Percentiles rank a stretch among this genome's conserved stretches.
phyloP scores from a whole-genome alignment of 2,329 filamentous ascomycete species.

The Ophiobolus disseminans region DNA sequence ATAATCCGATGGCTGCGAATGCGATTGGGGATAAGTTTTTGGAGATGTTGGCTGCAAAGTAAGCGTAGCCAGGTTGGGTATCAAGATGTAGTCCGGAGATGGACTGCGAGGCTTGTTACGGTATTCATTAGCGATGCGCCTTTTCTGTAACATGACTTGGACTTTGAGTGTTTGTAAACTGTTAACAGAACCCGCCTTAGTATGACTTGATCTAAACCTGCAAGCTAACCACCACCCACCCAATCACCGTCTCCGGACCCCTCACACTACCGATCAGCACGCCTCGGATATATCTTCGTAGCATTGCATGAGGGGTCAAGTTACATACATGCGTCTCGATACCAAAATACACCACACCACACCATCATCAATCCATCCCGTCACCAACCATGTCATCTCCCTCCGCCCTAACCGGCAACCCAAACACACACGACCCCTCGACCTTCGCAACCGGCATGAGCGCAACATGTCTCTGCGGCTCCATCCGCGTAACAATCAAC shows the following conservation, averaged over 20 bases:
- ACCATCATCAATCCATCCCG: background rate
- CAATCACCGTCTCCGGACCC: background rate
- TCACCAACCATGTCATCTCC: background rate
- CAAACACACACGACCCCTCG: constrained; percentile 46
- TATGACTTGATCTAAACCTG: too few relatives aligned
- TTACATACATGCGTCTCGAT: background rate
- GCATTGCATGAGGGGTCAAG: too few relatives aligned
- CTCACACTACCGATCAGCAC: background rate
- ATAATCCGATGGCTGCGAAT: constrained; percentile 44
- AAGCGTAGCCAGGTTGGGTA: background rate
- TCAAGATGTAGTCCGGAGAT: background rate
- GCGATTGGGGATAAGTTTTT: constrained; percentile 42
- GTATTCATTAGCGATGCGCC: too few relatives aligned
- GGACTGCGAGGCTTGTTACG: too few relatives aligned
- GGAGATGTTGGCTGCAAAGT: constrained; percentile 36
- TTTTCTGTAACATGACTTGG: too few relatives aligned
- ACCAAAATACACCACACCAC: background rate
- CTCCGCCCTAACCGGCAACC: constrained; percentile 44
- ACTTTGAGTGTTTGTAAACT: too few relatives aligned
- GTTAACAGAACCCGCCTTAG: too few relatives aligned
- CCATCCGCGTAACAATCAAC: constrained; percentile 57
- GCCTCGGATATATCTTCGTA: too few relatives aligned
- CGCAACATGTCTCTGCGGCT: constrained; percentile 56
- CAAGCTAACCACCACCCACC: too few relatives aligned
- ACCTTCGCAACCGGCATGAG: constrained; percentile 45